Evolutionary conservation across 108 stramenopile genomes (phyloP).

Genomic region (Cyclotella sp.): DNA sequence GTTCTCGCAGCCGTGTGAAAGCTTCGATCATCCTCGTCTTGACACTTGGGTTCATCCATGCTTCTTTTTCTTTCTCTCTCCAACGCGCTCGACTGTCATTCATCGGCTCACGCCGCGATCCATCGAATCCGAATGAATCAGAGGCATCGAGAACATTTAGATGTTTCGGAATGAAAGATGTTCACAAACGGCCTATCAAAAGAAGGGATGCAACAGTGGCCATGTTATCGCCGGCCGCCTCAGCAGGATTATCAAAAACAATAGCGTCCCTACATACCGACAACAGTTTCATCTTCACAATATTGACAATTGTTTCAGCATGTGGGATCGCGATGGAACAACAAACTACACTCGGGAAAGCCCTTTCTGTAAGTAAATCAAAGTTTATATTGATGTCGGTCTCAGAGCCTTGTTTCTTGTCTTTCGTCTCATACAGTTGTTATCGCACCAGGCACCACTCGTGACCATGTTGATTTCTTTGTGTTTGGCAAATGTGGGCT

Average conservation of each 20-base stretch:
- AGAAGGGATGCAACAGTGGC: too few species aligned
- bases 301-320: slow-evolving; percentile 61
- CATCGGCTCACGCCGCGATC: too few species aligned
- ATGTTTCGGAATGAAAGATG: too few species aligned
- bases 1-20: too few species aligned
- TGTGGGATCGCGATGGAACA: slow-evolving; percentile 76
- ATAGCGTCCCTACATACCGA: slow-evolving; percentile 53
- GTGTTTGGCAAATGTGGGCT: slow-evolving; percentile 67
- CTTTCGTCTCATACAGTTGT: slow-evolving; percentile 1
- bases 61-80: too few species aligned
- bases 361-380: slow-evolving; percentile 51
- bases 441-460: slow-evolving; percentile 59
- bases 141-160: too few species aligned
- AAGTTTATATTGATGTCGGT: background rate
- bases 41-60: too few species aligned
- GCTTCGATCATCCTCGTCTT: too few species aligned
- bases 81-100: too few species aligned
- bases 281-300: slow-evolving; percentile 66
- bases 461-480: slow-evolving; percentile 80
- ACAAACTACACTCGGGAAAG: slow-evolving; percentile 77
- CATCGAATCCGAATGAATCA: too few species aligned
- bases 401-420: background rate
- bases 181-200: too few species aligned
- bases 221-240: background rate
- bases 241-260: background rate